phyloP scores from a whole-genome alignment of 75 land plant genomes.

The Selaginella moellendorffii region DNA sequence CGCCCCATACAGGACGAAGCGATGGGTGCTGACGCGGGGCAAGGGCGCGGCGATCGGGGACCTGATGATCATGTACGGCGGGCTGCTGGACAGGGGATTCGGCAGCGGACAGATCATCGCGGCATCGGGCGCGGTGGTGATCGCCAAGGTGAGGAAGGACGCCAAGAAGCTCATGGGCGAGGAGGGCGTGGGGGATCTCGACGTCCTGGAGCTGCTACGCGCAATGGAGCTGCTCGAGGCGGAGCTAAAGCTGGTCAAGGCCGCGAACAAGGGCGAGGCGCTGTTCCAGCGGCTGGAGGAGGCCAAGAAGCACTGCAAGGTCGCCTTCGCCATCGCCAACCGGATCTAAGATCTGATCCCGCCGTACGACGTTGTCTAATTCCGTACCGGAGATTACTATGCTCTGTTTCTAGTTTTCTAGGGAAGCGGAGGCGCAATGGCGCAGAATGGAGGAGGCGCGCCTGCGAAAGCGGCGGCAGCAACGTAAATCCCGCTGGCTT shows the following conservation, averaged over 20 bases:
- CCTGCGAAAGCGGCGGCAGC: too few species aligned
- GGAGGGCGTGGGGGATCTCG: background rate
- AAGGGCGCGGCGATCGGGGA: constrained; percentile 23
- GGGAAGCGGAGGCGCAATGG: too few species aligned
- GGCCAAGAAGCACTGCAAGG: background rate
- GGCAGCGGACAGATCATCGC: background rate
- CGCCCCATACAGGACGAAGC: too few species aligned
- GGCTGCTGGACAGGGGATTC: background rate
- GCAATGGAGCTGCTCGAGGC: background rate
- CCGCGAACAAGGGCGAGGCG: background rate
- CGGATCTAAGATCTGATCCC: background rate
- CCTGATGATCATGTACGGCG: background rate
- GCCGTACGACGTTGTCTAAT: too few species aligned
- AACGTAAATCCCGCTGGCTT: too few species aligned
- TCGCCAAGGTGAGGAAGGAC: background rate
- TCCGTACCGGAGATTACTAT: too few species aligned
- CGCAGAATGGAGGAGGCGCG: too few species aligned
- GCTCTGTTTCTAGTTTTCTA: too few species aligned
- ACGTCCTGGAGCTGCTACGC: background rate
- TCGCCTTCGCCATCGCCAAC: background rate
- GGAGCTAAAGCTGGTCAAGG: background rate
- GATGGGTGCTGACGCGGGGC: too few species aligned
- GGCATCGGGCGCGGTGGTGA: background rate
- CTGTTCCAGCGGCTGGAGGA: background rate
- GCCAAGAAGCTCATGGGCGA: background rate